Evolutionary conservation across 2,329 filamentous ascomycete species (phyloP).

Genomic region (Fusarium continuum): DNA sequence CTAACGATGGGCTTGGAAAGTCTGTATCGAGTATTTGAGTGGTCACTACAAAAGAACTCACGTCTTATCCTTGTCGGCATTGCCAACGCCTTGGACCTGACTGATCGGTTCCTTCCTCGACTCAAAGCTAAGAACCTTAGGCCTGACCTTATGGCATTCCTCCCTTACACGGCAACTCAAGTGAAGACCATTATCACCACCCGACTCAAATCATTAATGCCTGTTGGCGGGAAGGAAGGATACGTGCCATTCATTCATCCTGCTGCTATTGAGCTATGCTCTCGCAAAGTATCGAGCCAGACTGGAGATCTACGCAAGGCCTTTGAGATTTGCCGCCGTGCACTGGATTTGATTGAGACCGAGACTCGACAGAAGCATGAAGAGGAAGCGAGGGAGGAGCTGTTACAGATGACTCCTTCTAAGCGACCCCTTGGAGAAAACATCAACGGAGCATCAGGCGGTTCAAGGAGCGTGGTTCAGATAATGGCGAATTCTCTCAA

Average conservation of each 20-base stretch:
- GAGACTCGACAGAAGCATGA: conserved; percentile 82
- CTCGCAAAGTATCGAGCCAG: conserved; percentile 93
- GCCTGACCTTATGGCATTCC: conserved; percentile 87
- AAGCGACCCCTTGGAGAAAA: conserved; percentile 85
- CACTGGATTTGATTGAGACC: conserved; percentile 86
- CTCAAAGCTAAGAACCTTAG: conserved; percentile 93
- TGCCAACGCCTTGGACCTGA: conserved; percentile 94
- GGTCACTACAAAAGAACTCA: conserved; percentile 85
- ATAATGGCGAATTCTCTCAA: conserved; percentile 64
- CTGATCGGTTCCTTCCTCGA: conserved; percentile 91
- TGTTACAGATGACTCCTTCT: conserved; percentile 71
- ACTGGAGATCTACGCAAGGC: conserved; percentile 94
- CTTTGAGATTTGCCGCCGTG: conserved; percentile 90
- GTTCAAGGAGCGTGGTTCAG: conserved; percentile 56
- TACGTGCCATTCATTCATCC: conserved; percentile 91
- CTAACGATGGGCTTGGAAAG: conserved; percentile 88
- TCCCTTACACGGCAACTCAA: conserved; percentile 89
- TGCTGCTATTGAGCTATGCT: conserved; percentile 90
- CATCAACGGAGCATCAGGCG: conserved; percentile 67
- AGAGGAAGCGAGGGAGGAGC: conserved; percentile 65
- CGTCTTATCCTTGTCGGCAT: conserved; percentile 88
- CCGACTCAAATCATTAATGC: conserved; percentile 79
- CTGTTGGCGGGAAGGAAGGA: conserved; percentile 60
- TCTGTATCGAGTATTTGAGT: conserved; percentile 94
- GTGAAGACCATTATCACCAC: conserved; percentile 87